phyloP scores from a whole-genome alignment of 176 grass and related monocot species.

The Metroxylon sagu region DNA sequence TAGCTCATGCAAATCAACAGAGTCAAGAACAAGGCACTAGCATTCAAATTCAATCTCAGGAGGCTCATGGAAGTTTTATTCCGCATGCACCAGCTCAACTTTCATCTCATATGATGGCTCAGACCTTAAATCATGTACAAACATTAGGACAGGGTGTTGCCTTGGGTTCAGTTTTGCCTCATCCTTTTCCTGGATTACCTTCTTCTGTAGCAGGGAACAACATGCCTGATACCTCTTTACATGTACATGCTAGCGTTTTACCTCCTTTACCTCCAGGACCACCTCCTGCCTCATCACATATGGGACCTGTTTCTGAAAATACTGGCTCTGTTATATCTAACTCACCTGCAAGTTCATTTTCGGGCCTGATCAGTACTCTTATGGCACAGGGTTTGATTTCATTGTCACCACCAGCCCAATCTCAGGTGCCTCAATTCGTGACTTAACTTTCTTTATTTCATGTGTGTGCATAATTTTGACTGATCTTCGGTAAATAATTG shows the following conservation, averaged over 20 bases:
- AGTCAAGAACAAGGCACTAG: conserved; percentile 31
- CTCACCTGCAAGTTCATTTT: conserved; percentile 28
- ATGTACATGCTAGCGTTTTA: conserved; percentile 27
- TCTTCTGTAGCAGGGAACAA: conserved; percentile 1
- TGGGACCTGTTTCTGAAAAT: conserved; percentile 40
- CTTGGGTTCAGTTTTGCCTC: conserved; percentile 25
- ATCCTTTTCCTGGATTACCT: conserved; percentile 32
- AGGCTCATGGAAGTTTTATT: conserved; percentile 25
- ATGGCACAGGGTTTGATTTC: conserved; percentile 80
- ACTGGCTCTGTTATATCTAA: conserved; percentile 25
- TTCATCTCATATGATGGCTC: conserved; percentile 13
- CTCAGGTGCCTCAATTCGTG: conserved; percentile 41
- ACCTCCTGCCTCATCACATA: conserved; percentile 42
- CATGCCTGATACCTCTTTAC: conserved; percentile 22
- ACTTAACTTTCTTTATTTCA: not conserved
- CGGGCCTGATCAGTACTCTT: conserved; percentile 79
- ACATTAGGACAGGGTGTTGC: conserved; percentile 30
- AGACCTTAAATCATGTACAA: conserved; percentile 26
- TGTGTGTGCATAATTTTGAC: not conserved
- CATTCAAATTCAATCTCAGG: conserved; percentile 37
- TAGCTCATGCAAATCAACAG: conserved; percentile 32
- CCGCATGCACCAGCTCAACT: conserved; percentile 10
- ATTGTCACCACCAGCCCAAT: conserved; percentile 30
- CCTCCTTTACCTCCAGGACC: conserved; percentile 53
- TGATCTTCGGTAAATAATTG: not conserved